Evolutionary conservation across 2,329 filamentous ascomycete species (phyloP), one percentile per base, ranked within the genome.

Genomic region (Sporothrix variecibatus): DNA sequence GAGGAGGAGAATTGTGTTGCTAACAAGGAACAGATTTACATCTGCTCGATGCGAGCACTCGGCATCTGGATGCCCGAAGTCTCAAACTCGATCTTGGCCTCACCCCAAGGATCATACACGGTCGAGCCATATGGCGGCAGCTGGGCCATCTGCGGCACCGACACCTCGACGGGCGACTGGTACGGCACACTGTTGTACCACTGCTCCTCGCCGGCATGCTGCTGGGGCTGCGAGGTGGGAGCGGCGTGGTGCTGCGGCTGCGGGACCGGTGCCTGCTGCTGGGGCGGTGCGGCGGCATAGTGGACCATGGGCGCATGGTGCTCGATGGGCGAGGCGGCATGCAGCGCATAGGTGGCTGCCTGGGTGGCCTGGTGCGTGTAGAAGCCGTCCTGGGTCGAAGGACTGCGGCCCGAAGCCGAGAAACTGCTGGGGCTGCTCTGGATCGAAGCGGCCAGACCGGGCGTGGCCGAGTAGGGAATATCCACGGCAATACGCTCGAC

Each of bases 371-470:
- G 86, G 75, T 89, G 88, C 6, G 87, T 88, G 79, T 91, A 92
- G 78, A 88, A 87, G 72, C 84, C 82, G 62, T 89, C 86, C 75
- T 87, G 86, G 11, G 86, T 82, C 26, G 86, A 82, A 0, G 89
- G 86, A 76, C 87, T 88, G 64, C 87, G 85, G 73, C 85, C 85
- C 0, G 88, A 87, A 6, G 84, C 83, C 0, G 88, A 85, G 6
- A 89, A 90, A 80, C 89, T 90, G 78, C 85, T 86, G 74, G 89
- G 88, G 78, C 89, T 91, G 80, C 86, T 90, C 76, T 89, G 86
- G 51, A 90, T 82, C 23, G 88, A 85, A 12, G 77, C 60, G 5
- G 84, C 84, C 34, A 85, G 80, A 75, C 87, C 84, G 64, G 83
- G 84, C 20, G 86, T 81, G 7, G 84, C 78, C n/a, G 83, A 82